Conservation (phyloP, 148 eudicot genomes). For the Oxyria digyna region DNA sequence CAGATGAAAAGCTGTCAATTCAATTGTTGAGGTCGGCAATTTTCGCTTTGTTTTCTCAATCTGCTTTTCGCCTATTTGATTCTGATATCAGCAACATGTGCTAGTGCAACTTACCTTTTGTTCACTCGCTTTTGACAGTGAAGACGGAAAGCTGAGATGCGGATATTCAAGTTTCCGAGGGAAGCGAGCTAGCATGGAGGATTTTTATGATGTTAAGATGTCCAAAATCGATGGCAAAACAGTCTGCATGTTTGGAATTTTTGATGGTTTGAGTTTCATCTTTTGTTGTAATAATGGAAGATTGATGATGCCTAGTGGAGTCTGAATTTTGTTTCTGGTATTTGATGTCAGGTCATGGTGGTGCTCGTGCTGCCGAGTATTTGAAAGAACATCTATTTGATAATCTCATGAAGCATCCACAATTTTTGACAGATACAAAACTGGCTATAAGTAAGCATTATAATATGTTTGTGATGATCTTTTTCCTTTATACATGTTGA, state of each 20-base stretch:
- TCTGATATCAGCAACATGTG: neutral
- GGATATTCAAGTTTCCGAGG: conserved; percentile 96
- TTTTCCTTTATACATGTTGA: neutral
- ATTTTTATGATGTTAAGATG: conserved; percentile 78
- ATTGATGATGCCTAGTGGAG: neutral
- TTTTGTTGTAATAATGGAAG: conserved; percentile 5
- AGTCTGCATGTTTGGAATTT: conserved; percentile 86
- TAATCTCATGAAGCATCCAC: conserved; percentile 77
- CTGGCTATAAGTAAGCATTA: conserved; percentile 68
- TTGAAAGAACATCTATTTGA: conserved; percentile 82
- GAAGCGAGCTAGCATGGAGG: conserved; percentile 97
- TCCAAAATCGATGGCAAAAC: conserved; percentile 56
- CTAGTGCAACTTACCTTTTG: conserved; percentile 13
- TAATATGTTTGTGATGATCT: neutral
- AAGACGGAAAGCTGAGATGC: conserved; percentile 77
- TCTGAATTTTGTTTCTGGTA: neutral
- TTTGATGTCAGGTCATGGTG: conserved; percentile 79
- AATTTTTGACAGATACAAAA: conserved; percentile 61
- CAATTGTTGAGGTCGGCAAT: neutral
- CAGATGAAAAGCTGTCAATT: neutral
- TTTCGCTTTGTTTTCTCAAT: neutral
- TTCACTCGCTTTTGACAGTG: conserved; percentile 45
- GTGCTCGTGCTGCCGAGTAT: conserved; percentile 90
- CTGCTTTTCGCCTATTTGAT: neutral
- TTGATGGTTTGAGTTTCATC: conserved; percentile 66